Base-by-base conservation (phyloP, 345 rosid genomes). In the Atalantia buxifolia region DNA sequence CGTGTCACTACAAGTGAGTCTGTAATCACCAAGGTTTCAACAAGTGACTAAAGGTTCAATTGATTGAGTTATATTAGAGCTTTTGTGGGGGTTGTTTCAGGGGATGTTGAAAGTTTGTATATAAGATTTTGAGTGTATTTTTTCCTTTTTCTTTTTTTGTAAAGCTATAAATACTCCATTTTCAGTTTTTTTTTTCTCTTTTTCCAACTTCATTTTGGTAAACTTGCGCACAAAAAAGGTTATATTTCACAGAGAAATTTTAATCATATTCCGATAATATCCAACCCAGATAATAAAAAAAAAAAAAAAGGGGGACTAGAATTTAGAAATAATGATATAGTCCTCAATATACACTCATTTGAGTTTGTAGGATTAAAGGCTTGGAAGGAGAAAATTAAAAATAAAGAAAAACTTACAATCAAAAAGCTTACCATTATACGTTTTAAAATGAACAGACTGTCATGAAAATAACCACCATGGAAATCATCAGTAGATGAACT, bases 351-450 rank as follows among this genome's bases (percentile, higher is more conserved):
- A 40, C 31, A 14, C 62, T 28, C 73, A 42, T 48, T 25, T 25
- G 38, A 31, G 9, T 21, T 55, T 38, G 12, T 30, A 12, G 33
- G 67, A 71, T 73, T 61, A 24, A 4, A 24, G 22, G 67, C 57
- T 24, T 30, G 61, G 48, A 14, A 25, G 35, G 48, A 28, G 59
- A 35, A 35, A 35, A 35, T 5, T 35, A 35, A 35, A 35, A 35
- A 35, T 35, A 35, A 35, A 35, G n/a, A 27, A 62, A 50, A 8
- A 40, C 2, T 50, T 27, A 55, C 22, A 9, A 80, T 45, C n/a
- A 28, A 76, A 77, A 50, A 71, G 55, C 76, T 86, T 90, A 93
- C 98, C 98, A 92, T 93, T 79, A 95, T 91, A 67, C 98, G 95
- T 87, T 95, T 95, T 79, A 95, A 86, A 89, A 95, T 84, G 79